These are phyloP conservation scores for Serendipita vermifera DNA, from an alignment of 768 basidiomycete genomes.

Conservation along the genomic window DNA sequence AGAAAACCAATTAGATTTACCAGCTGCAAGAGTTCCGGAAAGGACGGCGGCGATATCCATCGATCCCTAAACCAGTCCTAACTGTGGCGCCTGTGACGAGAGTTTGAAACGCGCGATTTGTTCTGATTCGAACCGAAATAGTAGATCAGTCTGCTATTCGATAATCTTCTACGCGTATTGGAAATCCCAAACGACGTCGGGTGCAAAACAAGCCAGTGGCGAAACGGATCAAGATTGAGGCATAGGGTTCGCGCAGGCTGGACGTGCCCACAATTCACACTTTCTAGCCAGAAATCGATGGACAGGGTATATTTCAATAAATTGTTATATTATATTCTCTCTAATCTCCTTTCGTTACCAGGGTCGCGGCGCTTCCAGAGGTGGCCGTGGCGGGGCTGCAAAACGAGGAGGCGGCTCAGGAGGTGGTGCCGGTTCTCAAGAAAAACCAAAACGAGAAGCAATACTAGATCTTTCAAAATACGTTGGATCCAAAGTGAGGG, in stretches of 20 bases:
- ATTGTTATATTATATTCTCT: conserved; percentile 28
- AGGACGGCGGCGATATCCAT: conserved; percentile 9
- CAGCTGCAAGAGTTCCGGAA: neutral
- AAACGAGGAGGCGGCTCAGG: conserved; percentile 38
- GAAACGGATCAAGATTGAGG: too few species aligned
- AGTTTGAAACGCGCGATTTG: neutral
- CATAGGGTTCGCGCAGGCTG: too few species aligned
- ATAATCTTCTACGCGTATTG: too few species aligned
- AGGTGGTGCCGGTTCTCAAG: conserved; percentile 35
- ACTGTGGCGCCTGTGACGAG: conserved; percentile 5
- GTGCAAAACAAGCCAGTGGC: too few species aligned
- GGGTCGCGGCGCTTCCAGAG: conserved; percentile 31
- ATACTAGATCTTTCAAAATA: conserved; percentile 94
- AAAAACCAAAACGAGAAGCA: conserved; percentile 82
- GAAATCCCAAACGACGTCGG: too few species aligned
- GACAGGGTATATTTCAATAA: too few species aligned
- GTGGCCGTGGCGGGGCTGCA: conserved; percentile 28
- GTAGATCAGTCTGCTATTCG: neutral
- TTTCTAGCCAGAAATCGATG: too few species aligned
- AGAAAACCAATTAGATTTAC: conserved; percentile 1
- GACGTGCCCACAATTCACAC: too few species aligned
- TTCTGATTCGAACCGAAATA: neutral
- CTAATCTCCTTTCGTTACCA: conserved; percentile 16
- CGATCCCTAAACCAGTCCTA: neutral
- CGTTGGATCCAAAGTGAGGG: conserved; percentile 78